Conservation (phyloP, 2,329 filamentous ascomycete genomes). For the Phoma herbarum region DNA sequence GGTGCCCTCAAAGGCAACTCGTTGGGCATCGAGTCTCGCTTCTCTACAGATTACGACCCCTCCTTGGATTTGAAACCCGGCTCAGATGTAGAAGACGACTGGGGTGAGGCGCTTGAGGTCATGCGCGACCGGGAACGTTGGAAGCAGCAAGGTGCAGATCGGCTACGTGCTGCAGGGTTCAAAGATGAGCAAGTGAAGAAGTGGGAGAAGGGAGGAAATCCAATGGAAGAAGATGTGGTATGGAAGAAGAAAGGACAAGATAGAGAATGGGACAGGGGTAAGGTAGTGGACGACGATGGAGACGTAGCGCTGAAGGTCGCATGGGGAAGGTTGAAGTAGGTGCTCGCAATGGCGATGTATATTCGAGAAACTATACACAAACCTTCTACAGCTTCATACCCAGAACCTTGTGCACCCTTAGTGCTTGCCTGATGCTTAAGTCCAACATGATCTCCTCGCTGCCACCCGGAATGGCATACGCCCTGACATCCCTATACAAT, state of each 20-base stretch:
- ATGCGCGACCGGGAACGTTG: slow-evolving; percentile 81
- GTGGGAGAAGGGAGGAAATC: slow-evolving; percentile 71
- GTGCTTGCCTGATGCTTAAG: slow-evolving; percentile 87
- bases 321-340: slow-evolving; percentile 54
- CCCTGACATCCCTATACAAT: slow-evolving; percentile 91
- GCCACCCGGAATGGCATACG: slow-evolving; percentile 93
- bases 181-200: slow-evolving; percentile 76
- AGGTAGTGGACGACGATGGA: slow-evolving; percentile 65
- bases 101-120: slow-evolving; percentile 82
- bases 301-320: slow-evolving; percentile 60
- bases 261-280: slow-evolving; percentile 73
- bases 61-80: slow-evolving; percentile 62
- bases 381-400: slow-evolving; percentile 89
- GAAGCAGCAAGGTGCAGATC: slow-evolving; percentile 76
- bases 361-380: background rate
- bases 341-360: background rate
- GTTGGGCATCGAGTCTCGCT: slow-evolving; percentile 79
- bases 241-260: slow-evolving; percentile 77
- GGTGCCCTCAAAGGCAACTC: slow-evolving; percentile 41
- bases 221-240: slow-evolving; percentile 71
- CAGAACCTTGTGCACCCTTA: slow-evolving; percentile 87
- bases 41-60: slow-evolving; percentile 72
- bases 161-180: slow-evolving; percentile 81
- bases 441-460: slow-evolving; percentile 99
- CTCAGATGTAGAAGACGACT: slow-evolving; percentile 68